phyloP scores from a whole-genome alignment of 2,329 filamentous ascomycete species.

The Magnaporthiopsis incrustans region DNA sequence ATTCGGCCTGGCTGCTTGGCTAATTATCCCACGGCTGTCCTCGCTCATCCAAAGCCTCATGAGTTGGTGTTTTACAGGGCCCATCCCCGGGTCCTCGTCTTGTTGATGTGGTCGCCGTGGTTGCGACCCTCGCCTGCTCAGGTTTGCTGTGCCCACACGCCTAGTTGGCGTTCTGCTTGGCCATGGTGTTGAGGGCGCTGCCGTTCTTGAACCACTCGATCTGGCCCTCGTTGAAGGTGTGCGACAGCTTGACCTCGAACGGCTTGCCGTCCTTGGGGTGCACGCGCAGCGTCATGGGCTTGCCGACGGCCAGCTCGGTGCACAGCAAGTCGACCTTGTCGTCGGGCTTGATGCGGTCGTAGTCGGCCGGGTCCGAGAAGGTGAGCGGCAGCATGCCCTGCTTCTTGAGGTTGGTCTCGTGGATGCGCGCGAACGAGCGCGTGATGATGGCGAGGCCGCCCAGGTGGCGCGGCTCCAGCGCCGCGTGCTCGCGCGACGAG shows the following conservation, averaged over 20 bases:
- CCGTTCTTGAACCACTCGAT: slow-evolving; percentile 99
- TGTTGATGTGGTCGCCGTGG: neutral
- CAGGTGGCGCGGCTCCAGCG: slow-evolving; percentile 93
- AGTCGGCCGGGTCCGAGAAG: slow-evolving; percentile 89
- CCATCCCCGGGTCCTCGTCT: neutral
- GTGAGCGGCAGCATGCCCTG: slow-evolving; percentile 99
- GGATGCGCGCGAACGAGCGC: slow-evolving; percentile 94
- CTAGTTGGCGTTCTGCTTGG: slow-evolving; percentile 44
- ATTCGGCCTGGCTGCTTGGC: too few relatives aligned
- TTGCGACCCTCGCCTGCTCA: neutral
- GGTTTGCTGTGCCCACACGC: neutral
- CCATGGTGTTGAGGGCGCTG: slow-evolving; percentile 97
- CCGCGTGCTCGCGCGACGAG: slow-evolving; percentile 94
- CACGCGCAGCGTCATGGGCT: slow-evolving; percentile 85
- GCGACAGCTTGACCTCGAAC: slow-evolving; percentile 76
- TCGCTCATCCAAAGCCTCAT: slow-evolving; percentile 8
- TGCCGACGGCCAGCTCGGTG: slow-evolving; percentile 84
- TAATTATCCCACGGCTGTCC: neutral
- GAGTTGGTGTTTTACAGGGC: neutral
- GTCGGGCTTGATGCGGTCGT: slow-evolving; percentile 90
- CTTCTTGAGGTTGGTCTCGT: slow-evolving; percentile 99
- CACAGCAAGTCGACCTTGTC: slow-evolving; percentile 86
- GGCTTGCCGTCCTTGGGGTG: slow-evolving; percentile 80
- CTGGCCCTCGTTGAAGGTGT: slow-evolving; percentile 98
- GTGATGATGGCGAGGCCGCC: slow-evolving; percentile 96